Evolutionary conservation across 257 asterid species (phyloP).

Genomic region (Solanum raphanifolium): DNA sequence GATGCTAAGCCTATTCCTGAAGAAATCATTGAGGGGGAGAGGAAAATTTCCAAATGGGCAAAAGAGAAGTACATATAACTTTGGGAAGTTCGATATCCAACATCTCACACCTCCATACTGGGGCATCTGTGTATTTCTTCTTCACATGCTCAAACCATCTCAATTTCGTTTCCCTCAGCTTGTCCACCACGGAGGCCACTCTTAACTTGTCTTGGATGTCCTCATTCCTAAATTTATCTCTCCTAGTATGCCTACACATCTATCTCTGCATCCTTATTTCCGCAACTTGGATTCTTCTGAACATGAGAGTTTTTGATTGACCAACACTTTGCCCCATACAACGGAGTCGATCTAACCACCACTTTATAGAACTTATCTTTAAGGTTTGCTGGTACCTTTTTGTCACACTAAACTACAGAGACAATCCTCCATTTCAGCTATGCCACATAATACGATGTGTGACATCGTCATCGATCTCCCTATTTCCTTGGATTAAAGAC

Average conservation of each 20-base stretch:
- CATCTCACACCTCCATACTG: neutral
- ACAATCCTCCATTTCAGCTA: neutral
- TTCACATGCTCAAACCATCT: neutral
- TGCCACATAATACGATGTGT: neutral
- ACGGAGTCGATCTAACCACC: no score
- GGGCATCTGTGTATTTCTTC: neutral
- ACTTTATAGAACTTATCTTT: no score
- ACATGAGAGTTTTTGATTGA: no score
- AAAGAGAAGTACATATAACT: neutral
- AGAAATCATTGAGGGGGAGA: neutral
- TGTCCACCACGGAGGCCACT: no score
- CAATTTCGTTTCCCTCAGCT: neutral
- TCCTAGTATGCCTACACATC: no score
- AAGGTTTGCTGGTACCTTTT: no score
- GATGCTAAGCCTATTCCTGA: no score
- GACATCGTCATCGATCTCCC: neutral
- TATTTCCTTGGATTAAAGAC: neutral
- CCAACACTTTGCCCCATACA: no score
- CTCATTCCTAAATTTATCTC: no score
- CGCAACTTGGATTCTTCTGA: no score
- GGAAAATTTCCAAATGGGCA: neutral
- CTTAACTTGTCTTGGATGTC: no score
- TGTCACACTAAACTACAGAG: neutral
- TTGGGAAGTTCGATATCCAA: neutral
- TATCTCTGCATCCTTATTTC: no score